Base-by-base conservation (phyloP, 2,329 filamentous ascomycete species). In the Cytospora piceicola region DNA sequence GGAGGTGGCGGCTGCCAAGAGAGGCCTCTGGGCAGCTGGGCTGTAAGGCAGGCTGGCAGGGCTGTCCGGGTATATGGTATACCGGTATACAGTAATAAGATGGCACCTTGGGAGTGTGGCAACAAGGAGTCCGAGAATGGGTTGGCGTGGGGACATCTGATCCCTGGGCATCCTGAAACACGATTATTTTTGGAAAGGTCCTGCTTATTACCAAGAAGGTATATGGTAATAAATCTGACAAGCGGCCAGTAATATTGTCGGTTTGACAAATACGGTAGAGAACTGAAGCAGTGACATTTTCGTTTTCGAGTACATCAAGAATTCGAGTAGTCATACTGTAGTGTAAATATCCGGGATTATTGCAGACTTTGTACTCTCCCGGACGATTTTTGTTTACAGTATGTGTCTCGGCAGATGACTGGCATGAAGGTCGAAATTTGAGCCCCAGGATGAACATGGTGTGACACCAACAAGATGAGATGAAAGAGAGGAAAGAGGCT, bases 201-300 rank as follows among this genome's bases (percentile, higher is more conserved):
- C 20, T 32, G 27, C 36, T 42, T n/a, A 30, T 24, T 39, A 34
- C 17, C 36, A 49, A 24, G 46, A 49, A 24, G 46, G 22, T 11
- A 49, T 22, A 24, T 24, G 22, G 39, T 51, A 55, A 64, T n/a
- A n/a, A n/a, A n/a, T 61, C 65, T 67, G 42, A 46, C 46, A 39
- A 30, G 57, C 61, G 57, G 65, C 65, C 65, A 67, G 61, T 67
- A 39, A 58, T 17, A 42, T 46, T 20, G 52, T 30, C 61, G 61
- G 64, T 56, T 27, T 64, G 52, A 60, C 29, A 61, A 67, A 67
- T 61, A n/a, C n/a, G n/a, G n/a, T n/a, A 57, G 54, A 59, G 27
- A 17, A 14, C 34, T 59, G 29, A 46, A 30, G n/a, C 39, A 32
- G 51, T 63, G 65, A 58, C 61, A 61, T 63, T 63, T 27, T 42